phyloP scores from a whole-genome alignment of 2,329 filamentous ascomycete species.

The Sarocladiaceae sp. region DNA sequence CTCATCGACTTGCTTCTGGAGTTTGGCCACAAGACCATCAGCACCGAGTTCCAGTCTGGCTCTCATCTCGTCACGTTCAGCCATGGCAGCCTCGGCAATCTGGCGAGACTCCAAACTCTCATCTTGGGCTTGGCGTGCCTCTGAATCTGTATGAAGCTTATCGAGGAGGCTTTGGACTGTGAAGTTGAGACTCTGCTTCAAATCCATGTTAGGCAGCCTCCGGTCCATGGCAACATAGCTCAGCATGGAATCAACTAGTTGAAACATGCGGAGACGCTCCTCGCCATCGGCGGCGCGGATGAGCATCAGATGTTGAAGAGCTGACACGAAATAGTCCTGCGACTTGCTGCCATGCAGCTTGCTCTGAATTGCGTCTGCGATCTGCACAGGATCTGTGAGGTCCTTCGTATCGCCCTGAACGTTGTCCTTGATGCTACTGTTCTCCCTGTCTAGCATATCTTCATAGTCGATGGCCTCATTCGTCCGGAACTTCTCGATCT shows the following conservation, averaged over 20 bases:
- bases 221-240: constrained; percentile 99
- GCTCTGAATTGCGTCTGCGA: constrained; percentile 86
- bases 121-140: constrained; percentile 86
- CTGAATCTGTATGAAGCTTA: constrained; percentile 92
- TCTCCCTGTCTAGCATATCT: constrained; percentile 88
- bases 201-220: constrained; percentile 88
- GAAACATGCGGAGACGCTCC: constrained; percentile 90
- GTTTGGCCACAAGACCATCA: constrained; percentile 84
- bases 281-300: constrained; percentile 89
- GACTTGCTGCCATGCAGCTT: constrained; percentile 78
- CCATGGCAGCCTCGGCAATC: constrained; percentile 91
- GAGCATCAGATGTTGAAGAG: constrained; percentile 88
- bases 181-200: constrained; percentile 96
- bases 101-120: constrained; percentile 86
- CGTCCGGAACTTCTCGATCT: constrained; percentile 85
- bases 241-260: constrained; percentile 97
- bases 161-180: constrained; percentile 93
- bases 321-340: constrained; percentile 92
- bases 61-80: constrained; percentile 92
- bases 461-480: constrained; percentile 99
- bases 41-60: constrained; percentile 84
- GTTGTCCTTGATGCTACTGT: constrained; percentile 82
- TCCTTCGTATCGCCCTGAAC: constrained; percentile 84
- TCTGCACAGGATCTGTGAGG: constrained; percentile 85
- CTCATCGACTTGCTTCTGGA: constrained; percentile 91